A percentile compares a stretch with the other conserved stretches of the same genome.
Evolutionary conservation across 129 eudicot species (phyloP).

Genomic region (Tagetes erecta): DNA sequence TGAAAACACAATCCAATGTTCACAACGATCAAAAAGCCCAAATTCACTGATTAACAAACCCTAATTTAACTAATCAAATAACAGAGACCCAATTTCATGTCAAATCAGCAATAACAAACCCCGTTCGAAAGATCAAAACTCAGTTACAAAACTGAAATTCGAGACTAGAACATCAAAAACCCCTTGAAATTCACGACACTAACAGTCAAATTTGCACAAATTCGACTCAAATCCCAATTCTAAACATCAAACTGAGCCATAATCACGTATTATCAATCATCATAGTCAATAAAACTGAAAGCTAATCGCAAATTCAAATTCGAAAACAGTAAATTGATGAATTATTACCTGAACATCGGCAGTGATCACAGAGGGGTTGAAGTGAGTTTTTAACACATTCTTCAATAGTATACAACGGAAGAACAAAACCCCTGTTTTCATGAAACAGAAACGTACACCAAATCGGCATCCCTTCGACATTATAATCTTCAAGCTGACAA

Average conservation of each 20-base stretch:
- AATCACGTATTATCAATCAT: too few species aligned
- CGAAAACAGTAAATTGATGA: not conserved
- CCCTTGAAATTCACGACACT: not conserved
- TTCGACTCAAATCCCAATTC: not conserved
- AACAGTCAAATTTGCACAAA: not conserved
- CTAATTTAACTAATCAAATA: not conserved
- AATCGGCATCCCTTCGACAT: slow-evolving; percentile 63
- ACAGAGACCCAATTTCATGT: not conserved
- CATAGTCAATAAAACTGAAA: not conserved
- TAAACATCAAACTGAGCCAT: not conserved
- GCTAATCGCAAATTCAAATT: not conserved
- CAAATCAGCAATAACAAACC: slow-evolving; percentile 15
- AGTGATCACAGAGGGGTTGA: slow-evolving; percentile 79
- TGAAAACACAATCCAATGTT: not conserved
- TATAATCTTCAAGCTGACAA: slow-evolving; percentile 57
- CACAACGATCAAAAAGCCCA: not conserved
- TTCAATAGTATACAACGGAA: slow-evolving; percentile 86
- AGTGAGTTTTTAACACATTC: slow-evolving; percentile 59
- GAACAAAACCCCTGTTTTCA: slow-evolving; percentile 50
- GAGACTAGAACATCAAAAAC: not conserved
- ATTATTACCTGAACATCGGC: slow-evolving; percentile 66
- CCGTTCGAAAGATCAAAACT: not conserved
- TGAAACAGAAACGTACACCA: slow-evolving; percentile 74
- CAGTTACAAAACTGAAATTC: not conserved
- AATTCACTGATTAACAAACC: not conserved